Evolutionary conservation across 78 protist genomes (phyloP), one percentile per base, ranked within the genome.

Genomic region (Monocercomonoides exilis): DNA sequence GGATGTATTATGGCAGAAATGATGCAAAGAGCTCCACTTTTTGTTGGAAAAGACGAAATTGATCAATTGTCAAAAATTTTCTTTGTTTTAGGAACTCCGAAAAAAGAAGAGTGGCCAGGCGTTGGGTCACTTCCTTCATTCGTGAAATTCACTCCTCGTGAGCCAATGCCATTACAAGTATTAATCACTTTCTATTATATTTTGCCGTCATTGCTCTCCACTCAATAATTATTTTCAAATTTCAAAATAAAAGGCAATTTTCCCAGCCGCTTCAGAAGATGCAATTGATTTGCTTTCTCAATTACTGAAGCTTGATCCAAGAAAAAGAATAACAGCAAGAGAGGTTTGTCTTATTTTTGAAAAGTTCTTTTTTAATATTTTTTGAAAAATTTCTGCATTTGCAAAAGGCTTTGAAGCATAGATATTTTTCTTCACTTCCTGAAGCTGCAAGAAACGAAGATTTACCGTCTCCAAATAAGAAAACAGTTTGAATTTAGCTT

Each of bases 221-320:
- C n/a, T n/a, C n/a, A n/a, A n/a, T n/a, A n/a, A n/a, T n/a, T n/a
- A n/a, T n/a, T n/a, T n/a, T n/a, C n/a, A n/a, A n/a, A n/a, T n/a
- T n/a, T n/a, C n/a, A n/a, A n/a, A n/a, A n/a, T n/a, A n/a, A 11
- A 54, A 11, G 21, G 21, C 70, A 29, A 11, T 54, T 77, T 41
- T 3, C 5, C 45, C 84, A 36, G 29, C 43, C 38, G 1, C 87
- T 44, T 46, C 90, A 2, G 21, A 34, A 29, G 87, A 88, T 77
- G 45, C 77, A 1, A n/a, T 88, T 29, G 85, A 88, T 42, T 44
- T 88, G 2, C 41, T 88, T 34, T 1, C 85, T 42, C 43, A 0
- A 1, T 33, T 88, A 2, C 77, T 88, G 34, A 64, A 81, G 29
- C 81, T 81, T 3, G 45, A 88, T 0, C 90, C 90, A 2, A 38